Evolutionary conservation across 306 rosid genomes (phyloP).

Genomic region (Rubus parviflorus): DNA sequence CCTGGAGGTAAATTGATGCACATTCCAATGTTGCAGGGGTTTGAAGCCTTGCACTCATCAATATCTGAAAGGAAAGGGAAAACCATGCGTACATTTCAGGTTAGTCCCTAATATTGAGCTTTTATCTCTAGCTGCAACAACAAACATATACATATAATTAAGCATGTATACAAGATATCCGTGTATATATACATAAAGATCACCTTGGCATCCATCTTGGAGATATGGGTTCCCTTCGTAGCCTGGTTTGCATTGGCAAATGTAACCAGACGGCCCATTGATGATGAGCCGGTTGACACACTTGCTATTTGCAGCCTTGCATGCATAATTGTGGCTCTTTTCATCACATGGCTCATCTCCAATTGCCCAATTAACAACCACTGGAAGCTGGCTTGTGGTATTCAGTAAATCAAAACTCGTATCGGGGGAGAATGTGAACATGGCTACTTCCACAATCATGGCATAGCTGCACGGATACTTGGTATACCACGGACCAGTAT

Average conservation of each 20-base stretch:
- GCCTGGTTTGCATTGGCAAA: constrained; percentile 25
- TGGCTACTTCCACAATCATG: neutral
- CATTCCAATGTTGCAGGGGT: constrained; percentile 5
- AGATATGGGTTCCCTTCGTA: constrained; percentile 29
- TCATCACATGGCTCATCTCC: constrained; percentile 7
- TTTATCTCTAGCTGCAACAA: neutral
- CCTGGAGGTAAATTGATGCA: neutral
- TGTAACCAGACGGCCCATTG: constrained; percentile 3
- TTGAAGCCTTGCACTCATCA: constrained; percentile 33
- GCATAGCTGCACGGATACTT: constrained; percentile 17
- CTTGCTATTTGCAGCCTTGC: constrained; percentile 4
- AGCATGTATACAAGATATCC: too few relatives aligned
- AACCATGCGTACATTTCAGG: neutral
- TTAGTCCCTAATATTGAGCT: neutral
- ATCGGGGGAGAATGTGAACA: constrained; percentile 10
- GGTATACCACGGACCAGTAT: neutral
- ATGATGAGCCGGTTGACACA: neutral
- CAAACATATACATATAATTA: too few relatives aligned
- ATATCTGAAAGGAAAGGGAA: constrained; percentile 18
- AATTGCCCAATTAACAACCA: constrained; percentile 21
- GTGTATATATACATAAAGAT: neutral
- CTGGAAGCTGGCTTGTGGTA: neutral
- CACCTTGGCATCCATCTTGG: constrained; percentile 31
- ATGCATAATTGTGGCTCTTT: neutral
- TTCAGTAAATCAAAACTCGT: neutral